Percentiles rank a stretch among this genome's conserved stretches.
These are phyloP conservation scores for Tulasnella sp. DNA, from an alignment of 768 basidiomycete species.

Conservation along the genomic window DNA sequence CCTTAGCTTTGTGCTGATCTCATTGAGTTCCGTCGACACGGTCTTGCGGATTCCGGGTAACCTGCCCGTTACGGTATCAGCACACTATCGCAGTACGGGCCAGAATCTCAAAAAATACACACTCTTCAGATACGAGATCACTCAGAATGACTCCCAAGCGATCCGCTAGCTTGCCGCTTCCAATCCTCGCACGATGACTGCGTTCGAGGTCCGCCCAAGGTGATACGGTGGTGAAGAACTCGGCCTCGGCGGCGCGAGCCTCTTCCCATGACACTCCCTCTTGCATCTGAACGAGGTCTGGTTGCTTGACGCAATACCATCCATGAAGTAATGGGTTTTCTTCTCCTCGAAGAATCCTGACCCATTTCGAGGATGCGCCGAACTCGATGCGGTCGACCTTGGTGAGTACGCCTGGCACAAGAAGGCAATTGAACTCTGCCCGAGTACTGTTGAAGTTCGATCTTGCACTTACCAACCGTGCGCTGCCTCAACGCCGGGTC, in stretches of 20 bases:
- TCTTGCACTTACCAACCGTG: constrained; percentile 55
- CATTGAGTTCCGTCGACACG: constrained; percentile 45
- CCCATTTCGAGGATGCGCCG: constrained; percentile 55
- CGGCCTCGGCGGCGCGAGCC: constrained; percentile 54
- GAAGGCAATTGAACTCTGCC: background rate
- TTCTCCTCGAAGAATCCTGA: constrained; percentile 33
- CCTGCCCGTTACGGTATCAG: constrained; percentile 37
- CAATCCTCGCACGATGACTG: constrained; percentile 9
- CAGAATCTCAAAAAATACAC: background rate
- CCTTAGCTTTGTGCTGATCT: constrained; percentile 38
- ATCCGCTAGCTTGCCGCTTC: constrained; percentile 42
- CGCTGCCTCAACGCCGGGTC: constrained; percentile 60
- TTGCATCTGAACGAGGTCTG: constrained; percentile 49
- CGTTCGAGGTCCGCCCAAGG: constrained; percentile 29
- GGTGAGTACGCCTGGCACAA: constrained; percentile 57
- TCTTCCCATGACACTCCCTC: constrained; percentile 54
- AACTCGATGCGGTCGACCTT: constrained; percentile 64
- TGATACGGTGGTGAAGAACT: constrained; percentile 46
- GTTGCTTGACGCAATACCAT: constrained; percentile 60
- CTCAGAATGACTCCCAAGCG: constrained; percentile 58
- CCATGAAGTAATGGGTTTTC: constrained; percentile 48
- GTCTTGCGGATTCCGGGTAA: constrained; percentile 62
- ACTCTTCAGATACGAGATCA: constrained; percentile 34
- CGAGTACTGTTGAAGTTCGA: background rate
- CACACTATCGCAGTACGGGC: background rate